Evolutionary conservation across 495 filamentous ascomycete genomes (phyloP).

Genomic region (Tirmania nivea): DNA sequence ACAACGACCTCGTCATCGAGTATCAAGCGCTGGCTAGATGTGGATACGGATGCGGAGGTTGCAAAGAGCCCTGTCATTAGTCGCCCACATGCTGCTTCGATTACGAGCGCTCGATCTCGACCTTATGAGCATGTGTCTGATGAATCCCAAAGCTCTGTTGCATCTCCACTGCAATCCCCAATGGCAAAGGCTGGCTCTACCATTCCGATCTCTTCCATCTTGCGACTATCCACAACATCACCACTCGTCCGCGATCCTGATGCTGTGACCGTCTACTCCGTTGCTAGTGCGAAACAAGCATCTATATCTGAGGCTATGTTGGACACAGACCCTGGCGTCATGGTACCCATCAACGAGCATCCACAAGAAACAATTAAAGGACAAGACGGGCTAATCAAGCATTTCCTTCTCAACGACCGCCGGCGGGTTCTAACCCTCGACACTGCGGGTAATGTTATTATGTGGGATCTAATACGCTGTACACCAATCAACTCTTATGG

Average conservation of each 20-base stretch:
- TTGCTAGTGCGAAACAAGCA: constrained; percentile 32
- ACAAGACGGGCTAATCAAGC: constrained; percentile 86
- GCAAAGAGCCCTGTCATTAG: constrained; percentile 6
- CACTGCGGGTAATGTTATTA: constrained; percentile 82
- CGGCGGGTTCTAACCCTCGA: constrained; percentile 75
- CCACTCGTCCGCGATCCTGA: constrained; percentile 37
- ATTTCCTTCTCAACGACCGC: constrained; percentile 76
- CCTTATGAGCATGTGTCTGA: neutral
- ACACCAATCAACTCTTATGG: constrained; percentile 68
- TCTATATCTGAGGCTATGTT: constrained; percentile 33
- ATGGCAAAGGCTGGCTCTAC: constrained; percentile 27
- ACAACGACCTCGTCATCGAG: constrained; percentile 83
- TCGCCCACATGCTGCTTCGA: constrained; percentile 4
- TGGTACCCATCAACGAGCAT: constrained; percentile 47
- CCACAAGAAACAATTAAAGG: constrained; percentile 81
- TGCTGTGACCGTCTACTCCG: constrained; percentile 26
- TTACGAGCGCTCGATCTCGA: constrained; percentile 4
- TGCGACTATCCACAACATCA: constrained; percentile 68
- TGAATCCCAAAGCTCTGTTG: constrained; percentile 9
- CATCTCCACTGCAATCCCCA: constrained; percentile 5
- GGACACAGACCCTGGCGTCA: constrained; percentile 34
- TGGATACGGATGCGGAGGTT: constrained; percentile 47
- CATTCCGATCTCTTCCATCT: constrained; percentile 51
- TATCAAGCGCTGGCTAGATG: constrained; percentile 82
- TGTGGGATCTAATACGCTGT: constrained; percentile 89